Conservation (phyloP, 805 yeast genomes). For the Schwanniomyces yamadae region DNA sequence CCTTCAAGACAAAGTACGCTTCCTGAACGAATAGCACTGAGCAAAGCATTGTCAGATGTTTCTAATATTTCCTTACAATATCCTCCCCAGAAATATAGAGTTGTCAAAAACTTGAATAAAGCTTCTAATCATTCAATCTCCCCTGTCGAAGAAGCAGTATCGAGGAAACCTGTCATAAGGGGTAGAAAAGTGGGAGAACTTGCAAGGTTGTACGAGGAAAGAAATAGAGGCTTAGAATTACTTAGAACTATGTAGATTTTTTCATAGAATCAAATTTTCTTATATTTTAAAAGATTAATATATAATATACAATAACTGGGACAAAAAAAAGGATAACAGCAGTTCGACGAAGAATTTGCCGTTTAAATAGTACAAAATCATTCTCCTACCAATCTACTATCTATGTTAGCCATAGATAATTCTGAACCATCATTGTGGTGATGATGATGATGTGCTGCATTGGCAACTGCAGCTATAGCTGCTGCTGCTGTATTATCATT, state of each 20-base stretch:
- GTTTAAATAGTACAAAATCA: slow-evolving; percentile 11
- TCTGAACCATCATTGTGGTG: slow-evolving; percentile 26
- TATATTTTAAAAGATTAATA: not conserved
- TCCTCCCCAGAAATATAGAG: slow-evolving; percentile 40
- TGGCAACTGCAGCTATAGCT: slow-evolving; percentile 42
- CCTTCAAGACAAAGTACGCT: not conserved
- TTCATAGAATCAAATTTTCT: not conserved
- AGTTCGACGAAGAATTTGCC: too few species aligned
- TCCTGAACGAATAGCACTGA: not conserved
- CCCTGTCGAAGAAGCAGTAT: slow-evolving; percentile 1
- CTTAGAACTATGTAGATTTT: slow-evolving; percentile 22
- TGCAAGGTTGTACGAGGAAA: slow-evolving; percentile 63
- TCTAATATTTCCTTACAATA: slow-evolving; percentile 28
- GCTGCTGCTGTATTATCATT: slow-evolving; percentile 33
- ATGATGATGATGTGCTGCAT: slow-evolving; percentile 26
- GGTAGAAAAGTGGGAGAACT: slow-evolving; percentile 62
- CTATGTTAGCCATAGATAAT: slow-evolving; percentile 44
- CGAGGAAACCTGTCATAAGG: slow-evolving; percentile 43
- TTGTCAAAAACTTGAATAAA: slow-evolving; percentile 7
- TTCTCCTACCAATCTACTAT: slow-evolving; percentile 45
- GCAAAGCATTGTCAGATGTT: slow-evolving; percentile 16
- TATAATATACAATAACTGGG: slow-evolving; percentile 2
- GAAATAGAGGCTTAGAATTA: slow-evolving; percentile 42
- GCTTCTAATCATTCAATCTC: not conserved
- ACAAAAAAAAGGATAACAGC: not conserved